A percentile compares a stretch with the other conserved stretches of the same genome.
These are phyloP conservation scores for Malassezia dermatis DNA, from an alignment of 1,284 basidiomycete genomes.

Conservation along the genomic window DNA sequence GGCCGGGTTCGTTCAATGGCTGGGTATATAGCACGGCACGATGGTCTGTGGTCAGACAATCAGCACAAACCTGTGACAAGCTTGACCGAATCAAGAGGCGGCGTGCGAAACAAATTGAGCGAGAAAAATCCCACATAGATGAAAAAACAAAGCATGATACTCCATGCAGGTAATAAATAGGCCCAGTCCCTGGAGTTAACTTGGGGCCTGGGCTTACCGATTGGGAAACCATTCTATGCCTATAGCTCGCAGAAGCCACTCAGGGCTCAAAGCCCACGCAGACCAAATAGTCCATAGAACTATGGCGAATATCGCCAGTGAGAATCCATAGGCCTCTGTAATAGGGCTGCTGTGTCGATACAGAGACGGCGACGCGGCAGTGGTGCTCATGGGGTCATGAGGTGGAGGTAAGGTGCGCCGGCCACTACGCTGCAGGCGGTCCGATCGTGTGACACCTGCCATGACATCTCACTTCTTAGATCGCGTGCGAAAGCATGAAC, in stretches of 20 bases:
- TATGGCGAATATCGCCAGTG: conserved; percentile 20
- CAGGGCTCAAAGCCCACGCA: conserved; percentile 20
- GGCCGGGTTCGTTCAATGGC: neutral
- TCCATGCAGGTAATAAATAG: conserved; percentile 21
- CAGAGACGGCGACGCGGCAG: neutral
- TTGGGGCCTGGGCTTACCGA: conserved; percentile 9
- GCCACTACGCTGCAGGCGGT: neutral
- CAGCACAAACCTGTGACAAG: conserved; percentile 15
- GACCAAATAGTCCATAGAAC: conserved; percentile 18
- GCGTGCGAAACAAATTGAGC: conserved; percentile 16
- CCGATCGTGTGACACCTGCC: neutral
- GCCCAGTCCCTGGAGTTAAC: conserved; percentile 22
- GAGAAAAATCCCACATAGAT: conserved; percentile 17
- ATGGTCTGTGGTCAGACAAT: neutral
- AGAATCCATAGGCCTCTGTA: conserved; percentile 21
- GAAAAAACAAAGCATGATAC: conserved; percentile 17
- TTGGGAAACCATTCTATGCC: conserved; percentile 25
- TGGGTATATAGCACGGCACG: neutral
- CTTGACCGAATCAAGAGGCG: conserved; percentile 13
- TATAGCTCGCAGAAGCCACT: conserved; percentile 8
- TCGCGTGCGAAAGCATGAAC: conserved; percentile 1
- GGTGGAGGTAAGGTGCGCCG: neutral
- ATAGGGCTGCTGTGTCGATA: conserved; percentile 11
- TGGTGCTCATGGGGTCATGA: neutral
- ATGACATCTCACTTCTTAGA: conserved; percentile 14